These are phyloP conservation scores for Coleophoma cylindrospora DNA, from an alignment of 2,329 filamentous ascomycete genomes.

Conservation along the genomic window DNA sequence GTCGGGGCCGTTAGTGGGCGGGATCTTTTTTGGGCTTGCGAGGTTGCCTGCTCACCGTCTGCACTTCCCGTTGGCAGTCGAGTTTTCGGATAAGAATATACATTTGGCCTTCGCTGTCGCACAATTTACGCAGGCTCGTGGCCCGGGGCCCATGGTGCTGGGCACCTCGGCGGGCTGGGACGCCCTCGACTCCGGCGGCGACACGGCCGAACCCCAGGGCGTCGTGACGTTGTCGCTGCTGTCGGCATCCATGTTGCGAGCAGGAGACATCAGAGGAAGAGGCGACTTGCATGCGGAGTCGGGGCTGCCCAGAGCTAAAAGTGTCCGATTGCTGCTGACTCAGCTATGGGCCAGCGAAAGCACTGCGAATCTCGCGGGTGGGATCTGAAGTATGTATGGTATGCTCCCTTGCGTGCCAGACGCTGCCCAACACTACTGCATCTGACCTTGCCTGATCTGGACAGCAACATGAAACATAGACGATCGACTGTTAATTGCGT, in stretches of 20 bases:
- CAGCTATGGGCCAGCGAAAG: too few relatives aligned
- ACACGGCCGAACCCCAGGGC: background rate
- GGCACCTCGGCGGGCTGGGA: background rate
- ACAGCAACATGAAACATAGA: too few relatives aligned
- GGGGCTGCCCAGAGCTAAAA: background rate
- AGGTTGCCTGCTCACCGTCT: background rate
- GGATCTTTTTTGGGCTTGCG: background rate
- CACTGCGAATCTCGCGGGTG: too few relatives aligned
- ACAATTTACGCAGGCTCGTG: background rate
- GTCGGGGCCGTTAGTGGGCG: background rate
- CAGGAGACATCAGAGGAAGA: background rate
- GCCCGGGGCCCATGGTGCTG: background rate
- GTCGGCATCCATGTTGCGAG: background rate
- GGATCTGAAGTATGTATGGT: too few relatives aligned
- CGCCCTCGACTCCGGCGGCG: background rate
- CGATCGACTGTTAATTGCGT: too few relatives aligned
- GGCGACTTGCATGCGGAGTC: background rate
- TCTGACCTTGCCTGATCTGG: too few relatives aligned
- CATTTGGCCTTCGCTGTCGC: conserved; percentile 3
- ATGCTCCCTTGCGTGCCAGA: too few relatives aligned
- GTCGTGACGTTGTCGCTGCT: background rate
- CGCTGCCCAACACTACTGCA: too few relatives aligned
- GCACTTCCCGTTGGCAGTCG: background rate
- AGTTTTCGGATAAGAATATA: background rate
- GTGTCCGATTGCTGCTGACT: too few relatives aligned